Evolutionary conservation across 345 rosid genomes (phyloP), one percentile per base, ranked within the genome.

Genomic region (Eucalyptus decipiens): DNA sequence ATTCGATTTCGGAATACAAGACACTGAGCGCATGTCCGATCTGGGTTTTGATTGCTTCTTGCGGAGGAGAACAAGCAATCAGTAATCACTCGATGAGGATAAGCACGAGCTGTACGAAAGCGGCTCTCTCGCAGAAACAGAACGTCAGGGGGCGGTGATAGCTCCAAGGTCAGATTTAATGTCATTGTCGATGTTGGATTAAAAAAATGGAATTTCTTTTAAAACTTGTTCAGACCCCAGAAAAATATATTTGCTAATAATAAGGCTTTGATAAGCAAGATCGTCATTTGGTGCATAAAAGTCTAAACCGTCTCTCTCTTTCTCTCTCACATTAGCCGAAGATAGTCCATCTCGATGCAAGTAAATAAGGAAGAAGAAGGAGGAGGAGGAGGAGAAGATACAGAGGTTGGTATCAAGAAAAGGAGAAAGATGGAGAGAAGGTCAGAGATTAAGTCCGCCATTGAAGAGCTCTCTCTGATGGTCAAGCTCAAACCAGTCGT

Each of bases 361-460:
- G 28, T 11, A 37, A 37, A 40, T 37, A 72, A 76, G 23, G 83
- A 76, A 72, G 43, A 37, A 37, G 9, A 62, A 30, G 72, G 0
- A 62, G 52, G 5, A 34, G 80, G 9, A 69, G 52, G 19, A 34
- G 76, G 14, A 65, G 83, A 37, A 6, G 83, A 37, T 6, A 26
- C 47, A 37, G 28, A 37, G 26, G 83, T 76, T 76, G 83, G 28
- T 19, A 96, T 97, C 97, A 97, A 96, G 92, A 95, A 97, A 90
- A 94, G 92, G 90, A 96, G 97, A 92, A 97, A 95, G 88, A 89
- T 92, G 94, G 95, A 92, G 92, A 92, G 90, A 83, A 90, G 86
- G 86, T 89, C 97, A 88, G 98, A 96, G 94, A 67, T 97, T 85
- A 93, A 94, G 92, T 90, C 95, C 58, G 98, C 97, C 91, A 94